Conservation (phyloP, 78 protist species). For the Dictyostelium firmibasis region DNA sequence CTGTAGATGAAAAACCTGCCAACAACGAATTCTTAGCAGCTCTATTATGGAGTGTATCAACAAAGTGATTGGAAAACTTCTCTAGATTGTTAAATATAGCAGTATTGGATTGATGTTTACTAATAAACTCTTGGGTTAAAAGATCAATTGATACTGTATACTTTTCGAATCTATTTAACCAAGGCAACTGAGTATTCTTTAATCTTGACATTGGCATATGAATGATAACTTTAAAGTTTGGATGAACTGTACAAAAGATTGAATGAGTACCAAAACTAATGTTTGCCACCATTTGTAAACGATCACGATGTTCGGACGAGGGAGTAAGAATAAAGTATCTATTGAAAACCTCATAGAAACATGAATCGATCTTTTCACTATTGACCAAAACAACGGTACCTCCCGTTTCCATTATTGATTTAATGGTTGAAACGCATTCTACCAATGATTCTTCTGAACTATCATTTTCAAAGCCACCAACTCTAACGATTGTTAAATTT, state of each 20-base stretch:
- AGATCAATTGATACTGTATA: slow-evolving; percentile 35
- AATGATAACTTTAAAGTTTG: slow-evolving; percentile 57
- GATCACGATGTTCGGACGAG: not conserved
- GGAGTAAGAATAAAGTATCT: not conserved
- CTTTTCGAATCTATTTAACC: slow-evolving; percentile 78
- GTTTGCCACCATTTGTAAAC: slow-evolving; percentile 21
- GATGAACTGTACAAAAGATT: slow-evolving; percentile 21
- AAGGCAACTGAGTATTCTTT: slow-evolving; percentile 50
- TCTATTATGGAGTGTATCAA: slow-evolving; percentile 1
- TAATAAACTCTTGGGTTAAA: not conserved
- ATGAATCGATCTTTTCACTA: slow-evolving; percentile 38
- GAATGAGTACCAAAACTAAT: slow-evolving; percentile 52
- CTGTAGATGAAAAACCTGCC: slow-evolving; percentile 23
- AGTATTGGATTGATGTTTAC: slow-evolving; percentile 27
- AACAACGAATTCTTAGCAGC: not conserved
- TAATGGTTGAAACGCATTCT: slow-evolving; percentile 38
- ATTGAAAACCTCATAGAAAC: slow-evolving; percentile 79
- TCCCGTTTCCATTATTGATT: slow-evolving; percentile 20
- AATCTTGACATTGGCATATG: slow-evolving; percentile 51
- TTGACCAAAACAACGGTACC: slow-evolving; percentile 56
- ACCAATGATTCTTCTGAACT: slow-evolving; percentile 18
- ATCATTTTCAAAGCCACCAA: slow-evolving; percentile 75
- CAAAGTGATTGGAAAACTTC: slow-evolving; percentile 22
- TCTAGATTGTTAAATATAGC: not conserved
- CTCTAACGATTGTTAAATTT: slow-evolving; percentile 24